Conservation (phyloP, 495 filamentous ascomycete genomes). For the Letharia columbiana region DNA sequence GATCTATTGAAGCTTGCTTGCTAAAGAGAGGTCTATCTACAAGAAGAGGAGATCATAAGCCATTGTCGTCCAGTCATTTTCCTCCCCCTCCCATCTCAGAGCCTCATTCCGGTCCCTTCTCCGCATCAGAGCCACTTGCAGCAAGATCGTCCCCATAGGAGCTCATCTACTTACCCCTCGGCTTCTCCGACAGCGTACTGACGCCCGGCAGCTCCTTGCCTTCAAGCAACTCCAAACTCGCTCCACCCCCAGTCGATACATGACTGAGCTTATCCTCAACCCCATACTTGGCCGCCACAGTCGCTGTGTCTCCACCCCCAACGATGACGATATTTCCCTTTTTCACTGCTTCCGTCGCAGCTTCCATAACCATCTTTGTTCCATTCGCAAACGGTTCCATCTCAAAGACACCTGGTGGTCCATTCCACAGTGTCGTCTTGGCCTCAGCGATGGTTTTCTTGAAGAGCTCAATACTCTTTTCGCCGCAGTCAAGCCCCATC, state of each 20-base stretch:
- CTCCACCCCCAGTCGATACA: conserved; percentile 94
- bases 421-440: conserved; percentile 99
- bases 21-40: background rate
- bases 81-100: background rate
- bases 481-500: conserved; percentile 93
- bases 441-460: conserved; percentile 74
- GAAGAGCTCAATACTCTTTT: conserved; percentile 77
- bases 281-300: conserved; percentile 93
- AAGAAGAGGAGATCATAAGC: conserved; percentile 1
- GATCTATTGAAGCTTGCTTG: background rate
- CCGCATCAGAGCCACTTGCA: conserved; percentile 4
- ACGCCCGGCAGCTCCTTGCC: conserved; percentile 97
- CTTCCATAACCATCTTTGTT: conserved; percentile 84
- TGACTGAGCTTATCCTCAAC: conserved; percentile 95
- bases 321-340: conserved; percentile 92
- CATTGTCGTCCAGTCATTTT: background rate
- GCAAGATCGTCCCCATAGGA: conserved; percentile 20
- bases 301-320: conserved; percentile 95
- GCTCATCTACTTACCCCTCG: conserved; percentile 30
- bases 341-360: conserved; percentile 68
- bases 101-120: conserved; percentile 10
- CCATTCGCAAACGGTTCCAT: conserved; percentile 86
- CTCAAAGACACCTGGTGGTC: conserved; percentile 94
- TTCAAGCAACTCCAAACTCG: conserved; percentile 90
- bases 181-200: conserved; percentile 86